phyloP scores from a whole-genome alignment of 2,329 filamentous ascomycete genomes.

The Xylaria sp. region DNA sequence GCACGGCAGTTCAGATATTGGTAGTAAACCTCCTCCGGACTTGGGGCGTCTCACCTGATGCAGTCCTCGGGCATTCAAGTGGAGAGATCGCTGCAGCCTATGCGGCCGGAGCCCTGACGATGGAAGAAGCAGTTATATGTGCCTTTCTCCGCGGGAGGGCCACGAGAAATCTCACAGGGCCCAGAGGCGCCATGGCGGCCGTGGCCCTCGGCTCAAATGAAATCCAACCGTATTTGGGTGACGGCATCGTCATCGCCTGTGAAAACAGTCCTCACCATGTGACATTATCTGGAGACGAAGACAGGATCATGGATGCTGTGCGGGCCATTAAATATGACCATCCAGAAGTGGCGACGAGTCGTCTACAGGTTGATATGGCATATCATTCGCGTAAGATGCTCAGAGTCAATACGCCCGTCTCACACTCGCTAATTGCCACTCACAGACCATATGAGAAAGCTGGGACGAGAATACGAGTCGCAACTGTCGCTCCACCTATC shows the following conservation, averaged over 20 bases:
- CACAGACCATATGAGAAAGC: constrained; percentile 42
- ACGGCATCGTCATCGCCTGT: constrained; percentile 47
- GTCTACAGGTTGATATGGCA: constrained; percentile 55
- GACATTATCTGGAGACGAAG: constrained; percentile 47
- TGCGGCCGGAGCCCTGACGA: constrained; percentile 43
- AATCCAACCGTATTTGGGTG: constrained; percentile 45
- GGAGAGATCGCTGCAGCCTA: constrained; percentile 28
- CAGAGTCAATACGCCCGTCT: neutral
- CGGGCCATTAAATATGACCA: constrained; percentile 45
- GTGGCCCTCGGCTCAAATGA: constrained; percentile 52
- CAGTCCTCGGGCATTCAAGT: constrained; percentile 20
- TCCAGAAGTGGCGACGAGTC: constrained; percentile 49
- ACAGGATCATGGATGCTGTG: constrained; percentile 43
- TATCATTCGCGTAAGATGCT: constrained; percentile 53
- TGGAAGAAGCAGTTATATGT: constrained; percentile 54
- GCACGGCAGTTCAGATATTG: constrained; percentile 16
- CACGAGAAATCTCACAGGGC: constrained; percentile 36
- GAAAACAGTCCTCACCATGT: constrained; percentile 49
- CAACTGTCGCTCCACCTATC: constrained; percentile 29
- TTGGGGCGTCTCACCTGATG: neutral
- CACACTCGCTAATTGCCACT: constrained; percentile 8
- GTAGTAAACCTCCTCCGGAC: neutral
- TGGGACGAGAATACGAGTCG: constrained; percentile 37
- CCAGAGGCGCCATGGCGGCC: constrained; percentile 54
- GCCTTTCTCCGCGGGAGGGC: constrained; percentile 56